Evolutionary conservation across 2,329 filamentous ascomycete species (phyloP).

Genomic region (Tolypocladium endophyticum): DNA sequence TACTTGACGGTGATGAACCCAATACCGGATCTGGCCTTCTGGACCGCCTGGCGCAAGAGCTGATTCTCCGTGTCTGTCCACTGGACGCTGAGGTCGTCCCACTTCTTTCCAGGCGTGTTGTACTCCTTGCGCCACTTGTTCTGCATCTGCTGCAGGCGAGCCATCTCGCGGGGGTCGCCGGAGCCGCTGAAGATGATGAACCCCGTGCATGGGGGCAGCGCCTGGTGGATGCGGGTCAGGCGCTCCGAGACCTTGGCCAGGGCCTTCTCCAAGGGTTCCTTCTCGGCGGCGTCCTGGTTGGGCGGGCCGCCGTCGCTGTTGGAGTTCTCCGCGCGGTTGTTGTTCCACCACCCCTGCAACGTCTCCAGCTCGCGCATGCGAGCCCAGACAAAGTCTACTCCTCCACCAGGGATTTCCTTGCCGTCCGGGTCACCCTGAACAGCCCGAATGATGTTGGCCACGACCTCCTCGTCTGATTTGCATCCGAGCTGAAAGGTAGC

Average conservation of each 20-base stretch:
- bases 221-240: constrained; percentile 43
- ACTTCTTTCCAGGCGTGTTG: constrained; percentile 51
- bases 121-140: constrained; percentile 53
- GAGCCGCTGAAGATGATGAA: constrained; percentile 56
- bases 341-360: constrained; percentile 58
- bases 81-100: constrained; percentile 55
- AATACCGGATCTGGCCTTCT: constrained; percentile 48
- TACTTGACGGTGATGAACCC: constrained; percentile 57
- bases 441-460: constrained; percentile 44
- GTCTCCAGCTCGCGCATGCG: constrained; percentile 56
- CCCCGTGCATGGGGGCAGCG: constrained; percentile 53
- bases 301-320: constrained; percentile 24
- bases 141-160: constrained; percentile 48
- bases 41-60: constrained; percentile 45
- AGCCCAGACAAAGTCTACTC: constrained; percentile 58
- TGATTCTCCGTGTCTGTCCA: constrained; percentile 61
- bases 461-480: constrained; percentile 47
- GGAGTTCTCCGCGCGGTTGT: constrained; percentile 32
- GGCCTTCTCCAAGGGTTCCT: constrained; percentile 30
- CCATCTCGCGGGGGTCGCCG: constrained; percentile 59
- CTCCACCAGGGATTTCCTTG: constrained; percentile 44
- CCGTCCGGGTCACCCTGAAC: constrained; percentile 48
- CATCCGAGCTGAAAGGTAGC: constrained; percentile 48
- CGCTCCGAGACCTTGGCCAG: constrained; percentile 35
- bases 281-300: constrained; percentile 4